Conservation (phyloP, 2,329 filamentous ascomycete genomes). For the Claviceps fusiformis region DNA sequence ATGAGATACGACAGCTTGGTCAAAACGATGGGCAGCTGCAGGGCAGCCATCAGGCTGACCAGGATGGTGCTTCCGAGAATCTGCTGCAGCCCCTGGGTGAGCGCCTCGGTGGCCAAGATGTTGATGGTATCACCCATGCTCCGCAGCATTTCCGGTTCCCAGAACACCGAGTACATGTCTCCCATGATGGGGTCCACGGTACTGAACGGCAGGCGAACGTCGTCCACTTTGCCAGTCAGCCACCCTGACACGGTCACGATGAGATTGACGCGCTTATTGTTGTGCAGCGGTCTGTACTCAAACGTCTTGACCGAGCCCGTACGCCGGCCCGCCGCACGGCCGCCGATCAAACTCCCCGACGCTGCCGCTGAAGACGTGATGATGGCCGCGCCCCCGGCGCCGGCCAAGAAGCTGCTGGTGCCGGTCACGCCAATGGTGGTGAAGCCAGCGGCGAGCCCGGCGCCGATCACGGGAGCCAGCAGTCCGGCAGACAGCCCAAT, state of each 20-base stretch:
- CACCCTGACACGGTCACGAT: constrained; percentile 92
- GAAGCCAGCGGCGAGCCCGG: constrained; percentile 84
- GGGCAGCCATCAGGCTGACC: constrained; percentile 76
- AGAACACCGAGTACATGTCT: constrained; percentile 90
- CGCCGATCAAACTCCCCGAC: constrained; percentile 75
- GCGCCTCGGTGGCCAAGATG: constrained; percentile 91
- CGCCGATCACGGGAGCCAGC: constrained; percentile 84
- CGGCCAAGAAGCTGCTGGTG: constrained; percentile 78
- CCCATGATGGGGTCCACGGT: constrained; percentile 97
- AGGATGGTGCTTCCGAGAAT: constrained; percentile 83
- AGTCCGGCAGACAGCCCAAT: constrained; percentile 90
- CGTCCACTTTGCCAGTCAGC: constrained; percentile 97
- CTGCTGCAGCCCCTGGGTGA: constrained; percentile 93
- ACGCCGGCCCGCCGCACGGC: constrained; percentile 70
- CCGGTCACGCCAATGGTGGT: constrained; percentile 88
- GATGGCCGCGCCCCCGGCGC: constrained; percentile 81
- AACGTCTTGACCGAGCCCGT: constrained; percentile 92
- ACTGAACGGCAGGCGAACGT: constrained; percentile 88
- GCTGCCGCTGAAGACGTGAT: constrained; percentile 83
- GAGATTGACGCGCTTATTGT: constrained; percentile 93
- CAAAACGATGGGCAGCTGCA: constrained; percentile 82
- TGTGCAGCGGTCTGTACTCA: constrained; percentile 90
- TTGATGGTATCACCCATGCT: constrained; percentile 99
- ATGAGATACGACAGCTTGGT: constrained; percentile 93
- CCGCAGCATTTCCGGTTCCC: constrained; percentile 95